Evolutionary conservation across 345 rosid genomes (phyloP).

Genomic region (Salix purpurea): DNA sequence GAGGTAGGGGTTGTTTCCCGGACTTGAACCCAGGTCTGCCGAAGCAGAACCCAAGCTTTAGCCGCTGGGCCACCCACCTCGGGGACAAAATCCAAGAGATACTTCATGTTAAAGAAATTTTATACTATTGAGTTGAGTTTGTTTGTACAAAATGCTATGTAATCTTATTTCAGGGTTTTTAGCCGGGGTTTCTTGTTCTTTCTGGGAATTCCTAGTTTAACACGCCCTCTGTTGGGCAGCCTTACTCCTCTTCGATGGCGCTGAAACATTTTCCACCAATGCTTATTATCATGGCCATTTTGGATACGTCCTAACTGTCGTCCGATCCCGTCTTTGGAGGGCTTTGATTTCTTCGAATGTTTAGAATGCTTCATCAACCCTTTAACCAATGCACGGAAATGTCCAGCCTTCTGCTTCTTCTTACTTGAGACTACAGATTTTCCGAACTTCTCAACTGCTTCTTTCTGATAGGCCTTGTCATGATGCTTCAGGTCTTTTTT

Average conservation of each 20-base stretch:
- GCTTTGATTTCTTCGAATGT: slow-evolving; percentile 39
- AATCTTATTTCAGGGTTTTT: too few relatives aligned
- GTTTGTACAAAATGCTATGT: too few relatives aligned
- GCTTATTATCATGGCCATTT: background rate
- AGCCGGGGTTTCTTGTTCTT: too few relatives aligned
- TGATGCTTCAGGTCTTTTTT: slow-evolving; percentile 1
- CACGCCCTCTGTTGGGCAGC: slow-evolving; percentile 33
- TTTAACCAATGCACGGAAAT: slow-evolving; percentile 39
- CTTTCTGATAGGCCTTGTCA: slow-evolving; percentile 12
- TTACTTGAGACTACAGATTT: slow-evolving; percentile 5
- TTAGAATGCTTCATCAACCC: slow-evolving; percentile 44
- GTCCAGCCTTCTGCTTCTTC: slow-evolving; percentile 31
- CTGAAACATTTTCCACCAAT: slow-evolving; percentile 35
- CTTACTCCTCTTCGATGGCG: slow-evolving; percentile 35
- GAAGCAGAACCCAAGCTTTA: too few relatives aligned
- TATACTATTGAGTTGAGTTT: too few relatives aligned
- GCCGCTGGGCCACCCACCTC: too few relatives aligned
- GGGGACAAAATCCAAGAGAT: too few relatives aligned
- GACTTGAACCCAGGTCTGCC: too few relatives aligned
- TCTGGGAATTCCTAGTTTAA: slow-evolving; percentile 22
- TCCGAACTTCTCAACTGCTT: slow-evolving; percentile 18
- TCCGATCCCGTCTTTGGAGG: background rate
- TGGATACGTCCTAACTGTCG: background rate
- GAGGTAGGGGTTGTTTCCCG: too few relatives aligned
- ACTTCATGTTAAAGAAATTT: too few relatives aligned